phyloP scores from a whole-genome alignment of 176 grass and related monocot genomes.

The Phoenix dactylifera region DNA sequence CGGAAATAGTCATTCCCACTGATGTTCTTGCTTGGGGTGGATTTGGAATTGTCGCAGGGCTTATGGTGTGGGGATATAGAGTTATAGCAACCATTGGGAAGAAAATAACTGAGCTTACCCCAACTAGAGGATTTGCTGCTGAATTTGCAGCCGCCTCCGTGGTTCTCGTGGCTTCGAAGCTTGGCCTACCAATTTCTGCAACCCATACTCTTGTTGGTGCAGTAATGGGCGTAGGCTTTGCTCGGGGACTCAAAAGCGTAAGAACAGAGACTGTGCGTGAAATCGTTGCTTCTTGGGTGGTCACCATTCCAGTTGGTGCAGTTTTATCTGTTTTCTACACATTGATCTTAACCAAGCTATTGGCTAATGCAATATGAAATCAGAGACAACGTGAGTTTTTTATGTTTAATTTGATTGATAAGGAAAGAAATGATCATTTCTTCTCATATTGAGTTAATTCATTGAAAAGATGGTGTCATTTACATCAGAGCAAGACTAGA shows the following conservation, averaged over 20 bases:
- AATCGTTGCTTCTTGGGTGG: conserved; percentile 79
- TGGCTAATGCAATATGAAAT: conserved; percentile 18
- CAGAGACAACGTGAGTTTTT: too few species aligned
- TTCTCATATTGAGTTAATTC: too few species aligned
- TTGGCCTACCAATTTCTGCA: conserved; percentile 80
- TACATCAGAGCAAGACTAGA: too few species aligned
- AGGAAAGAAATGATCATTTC: too few species aligned
- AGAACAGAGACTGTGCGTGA: conserved; percentile 73
- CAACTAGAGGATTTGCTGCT: conserved; percentile 82
- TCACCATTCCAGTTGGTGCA: conserved; percentile 88
- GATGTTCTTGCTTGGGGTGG: conserved; percentile 94
- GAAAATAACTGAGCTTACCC: conserved; percentile 94
- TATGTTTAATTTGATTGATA: too few species aligned
- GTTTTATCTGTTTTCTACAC: conserved; percentile 64
- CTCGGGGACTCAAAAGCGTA: conserved; percentile 74
- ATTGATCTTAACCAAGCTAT: conserved; percentile 56
- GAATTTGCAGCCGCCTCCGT: conserved; percentile 96
- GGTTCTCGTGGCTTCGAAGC: conserved; percentile 83
- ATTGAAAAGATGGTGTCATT: too few species aligned
- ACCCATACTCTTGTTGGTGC: conserved; percentile 97
- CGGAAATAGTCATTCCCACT: conserved; percentile 84
- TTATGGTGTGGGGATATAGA: conserved; percentile 87
- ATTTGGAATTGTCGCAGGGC: conserved; percentile 91
- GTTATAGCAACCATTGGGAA: conserved; percentile 96
- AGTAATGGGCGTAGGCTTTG: conserved; percentile 96